A percentile compares a stretch with the other conserved stretches of the same genome.
phyloP scores from a whole-genome alignment of 768 basidiomycete genomes.

The Cystofilobasidium ferigula region DNA sequence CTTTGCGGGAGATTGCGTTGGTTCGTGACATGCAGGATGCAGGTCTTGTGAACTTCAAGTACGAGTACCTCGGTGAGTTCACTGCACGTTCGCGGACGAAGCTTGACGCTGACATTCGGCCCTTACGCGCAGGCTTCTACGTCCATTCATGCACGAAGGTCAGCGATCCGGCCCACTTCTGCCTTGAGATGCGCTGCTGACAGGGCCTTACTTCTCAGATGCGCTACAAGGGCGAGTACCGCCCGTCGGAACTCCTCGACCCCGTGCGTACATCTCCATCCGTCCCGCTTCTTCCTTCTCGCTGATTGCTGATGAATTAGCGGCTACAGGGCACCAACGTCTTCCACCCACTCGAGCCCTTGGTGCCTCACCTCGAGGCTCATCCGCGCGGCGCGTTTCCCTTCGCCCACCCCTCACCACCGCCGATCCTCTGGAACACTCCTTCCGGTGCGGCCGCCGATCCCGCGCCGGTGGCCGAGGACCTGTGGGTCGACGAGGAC shows the following conservation, averaged over 20 bases:
- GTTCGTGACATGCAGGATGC: constrained; percentile 62
- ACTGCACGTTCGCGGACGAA: background rate
- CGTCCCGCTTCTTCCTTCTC: background rate
- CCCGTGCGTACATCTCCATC: constrained; percentile 47
- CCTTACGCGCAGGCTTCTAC: constrained; percentile 63
- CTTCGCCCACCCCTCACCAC: constrained; percentile 44
- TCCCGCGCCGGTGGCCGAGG: background rate
- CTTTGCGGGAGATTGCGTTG: constrained; percentile 65
- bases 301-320: background rate
- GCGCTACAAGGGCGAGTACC: constrained; percentile 89
- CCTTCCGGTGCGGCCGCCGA: background rate
- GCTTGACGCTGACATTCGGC: background rate
- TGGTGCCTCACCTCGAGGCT: constrained; percentile 58
- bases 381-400: constrained; percentile 42
- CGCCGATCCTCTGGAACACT: background rate
- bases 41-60: constrained; percentile 54
- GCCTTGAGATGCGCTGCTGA: background rate
- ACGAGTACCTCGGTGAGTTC: constrained; percentile 72
- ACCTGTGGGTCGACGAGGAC: constrained; percentile 10
- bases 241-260: constrained; percentile 75
- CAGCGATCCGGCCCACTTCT: background rate
- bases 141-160: constrained; percentile 67
- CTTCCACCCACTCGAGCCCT: constrained; percentile 60
- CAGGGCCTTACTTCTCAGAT: constrained; percentile 47
- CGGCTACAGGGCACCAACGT: constrained; percentile 56